phyloP scores from a whole-genome alignment of 306 rosid genomes.

The Chamaecrista fasciculata region DNA sequence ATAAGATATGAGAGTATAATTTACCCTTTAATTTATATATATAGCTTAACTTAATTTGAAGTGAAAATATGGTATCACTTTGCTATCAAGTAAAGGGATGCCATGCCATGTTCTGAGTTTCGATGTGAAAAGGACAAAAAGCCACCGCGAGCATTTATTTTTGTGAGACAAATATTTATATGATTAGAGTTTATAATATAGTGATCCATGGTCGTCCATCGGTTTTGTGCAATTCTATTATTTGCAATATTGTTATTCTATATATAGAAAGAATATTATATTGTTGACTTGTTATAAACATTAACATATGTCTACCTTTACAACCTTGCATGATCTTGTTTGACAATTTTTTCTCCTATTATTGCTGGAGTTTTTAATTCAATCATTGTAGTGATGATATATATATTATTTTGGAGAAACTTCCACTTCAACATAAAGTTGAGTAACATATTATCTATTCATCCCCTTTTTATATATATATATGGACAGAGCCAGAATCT shows the following conservation, averaged over 20 bases:
- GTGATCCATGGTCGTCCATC: background rate
- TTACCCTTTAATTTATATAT: background rate
- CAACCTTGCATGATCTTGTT: conserved; percentile 24
- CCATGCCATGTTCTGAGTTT: background rate
- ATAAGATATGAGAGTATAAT: too few species aligned
- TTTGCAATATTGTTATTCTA: background rate
- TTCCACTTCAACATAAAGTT: too few species aligned
- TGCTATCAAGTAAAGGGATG: conserved; percentile 18
- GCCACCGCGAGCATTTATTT: background rate
- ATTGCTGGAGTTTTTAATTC: background rate
- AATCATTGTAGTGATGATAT: background rate
- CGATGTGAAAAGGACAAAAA: too few species aligned
- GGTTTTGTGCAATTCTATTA: background rate
- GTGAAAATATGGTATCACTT: conserved; percentile 26
- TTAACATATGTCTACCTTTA: conserved; percentile 16
- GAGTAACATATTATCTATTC: too few species aligned
- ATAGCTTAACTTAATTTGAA: background rate
- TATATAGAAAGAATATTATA: too few species aligned
- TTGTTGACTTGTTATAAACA: conserved; percentile 1
- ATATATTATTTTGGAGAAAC: conserved; percentile 2
- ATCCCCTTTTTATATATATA: too few species aligned
- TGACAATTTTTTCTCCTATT: background rate
- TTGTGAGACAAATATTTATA: background rate
- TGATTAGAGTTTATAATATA: too few species aligned
- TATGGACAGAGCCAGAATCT: too few species aligned